Percentiles rank a stretch among this genome's conserved stretches.
Evolutionary conservation across 306 rosid genomes (phyloP).

Genomic region (Cucurbita argyrosperma): DNA sequence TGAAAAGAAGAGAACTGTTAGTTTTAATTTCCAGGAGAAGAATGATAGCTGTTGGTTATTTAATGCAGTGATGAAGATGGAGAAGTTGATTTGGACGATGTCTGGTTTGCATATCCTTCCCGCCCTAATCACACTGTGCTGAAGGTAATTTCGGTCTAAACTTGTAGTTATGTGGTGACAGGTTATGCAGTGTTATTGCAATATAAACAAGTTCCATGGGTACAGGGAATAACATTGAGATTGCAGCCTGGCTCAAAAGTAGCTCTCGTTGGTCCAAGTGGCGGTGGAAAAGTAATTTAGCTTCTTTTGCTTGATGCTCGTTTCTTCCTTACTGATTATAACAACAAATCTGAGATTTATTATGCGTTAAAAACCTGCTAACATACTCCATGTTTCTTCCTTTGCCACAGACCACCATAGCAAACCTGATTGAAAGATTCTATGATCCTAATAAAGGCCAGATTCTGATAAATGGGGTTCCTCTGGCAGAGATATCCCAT

Average conservation of each 20-base stretch:
- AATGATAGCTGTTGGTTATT: not conserved
- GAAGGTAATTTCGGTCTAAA: slow-evolving; percentile 28
- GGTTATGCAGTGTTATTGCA: not conserved
- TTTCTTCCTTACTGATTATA: not conserved
- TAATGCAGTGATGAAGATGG: slow-evolving; percentile 55
- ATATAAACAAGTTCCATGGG: not conserved
- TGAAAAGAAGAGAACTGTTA: not conserved
- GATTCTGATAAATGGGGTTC: slow-evolving; percentile 55
- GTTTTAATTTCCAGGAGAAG: not conserved
- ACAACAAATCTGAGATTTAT: not conserved
- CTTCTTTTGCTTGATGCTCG: not conserved
- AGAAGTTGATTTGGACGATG: slow-evolving; percentile 64
- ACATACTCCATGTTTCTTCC: not conserved
- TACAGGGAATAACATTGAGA: slow-evolving; percentile 61
- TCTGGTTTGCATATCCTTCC: slow-evolving; percentile 81
- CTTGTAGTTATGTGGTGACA: not conserved
- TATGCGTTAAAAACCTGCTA: not conserved
- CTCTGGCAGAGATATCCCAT: slow-evolving; percentile 65
- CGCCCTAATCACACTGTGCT: slow-evolving; percentile 63
- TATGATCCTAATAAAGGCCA: slow-evolving; percentile 69
- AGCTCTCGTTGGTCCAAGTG: slow-evolving; percentile 91
- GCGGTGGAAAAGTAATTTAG: slow-evolving; percentile 64
- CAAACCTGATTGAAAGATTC: slow-evolving; percentile 79
- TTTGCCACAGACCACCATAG: slow-evolving; percentile 68
- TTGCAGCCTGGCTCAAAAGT: slow-evolving; percentile 62